These are phyloP conservation scores for Colletotrichum acutatum DNA, from an alignment of 2,329 filamentous ascomycete species.

Conservation along the genomic window DNA sequence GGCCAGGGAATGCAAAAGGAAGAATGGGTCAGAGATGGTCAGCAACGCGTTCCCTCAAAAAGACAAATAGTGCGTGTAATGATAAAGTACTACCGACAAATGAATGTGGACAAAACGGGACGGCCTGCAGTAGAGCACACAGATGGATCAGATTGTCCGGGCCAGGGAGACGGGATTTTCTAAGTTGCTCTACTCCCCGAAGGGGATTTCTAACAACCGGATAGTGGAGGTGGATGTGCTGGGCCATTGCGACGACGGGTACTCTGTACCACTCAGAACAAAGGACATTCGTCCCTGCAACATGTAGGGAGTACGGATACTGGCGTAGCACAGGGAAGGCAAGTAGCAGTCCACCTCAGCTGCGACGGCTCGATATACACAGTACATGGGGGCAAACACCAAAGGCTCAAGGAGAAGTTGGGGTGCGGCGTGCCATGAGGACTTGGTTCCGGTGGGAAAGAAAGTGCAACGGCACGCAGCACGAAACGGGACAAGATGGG, in stretches of 20 bases:
- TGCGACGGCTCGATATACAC: constrained; percentile 1
- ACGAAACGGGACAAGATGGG: constrained; percentile 27
- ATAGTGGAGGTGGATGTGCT: constrained; percentile 1
- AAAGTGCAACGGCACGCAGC: background rate
- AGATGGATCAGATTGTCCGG: background rate
- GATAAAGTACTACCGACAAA: background rate
- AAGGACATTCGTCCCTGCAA: background rate
- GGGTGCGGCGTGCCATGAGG: background rate
- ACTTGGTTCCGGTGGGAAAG: constrained; percentile 14
- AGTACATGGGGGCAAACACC: background rate
- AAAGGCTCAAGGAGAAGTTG: background rate
- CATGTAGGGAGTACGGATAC: background rate
- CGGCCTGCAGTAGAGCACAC: constrained; percentile 8
- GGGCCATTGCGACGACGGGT: background rate
- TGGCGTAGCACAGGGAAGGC: background rate
- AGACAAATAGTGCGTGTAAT: constrained; percentile 21
- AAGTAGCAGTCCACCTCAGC: background rate
- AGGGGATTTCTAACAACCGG: background rate
- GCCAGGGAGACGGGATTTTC: constrained; percentile 10
- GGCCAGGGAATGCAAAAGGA: background rate
- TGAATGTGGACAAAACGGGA: constrained; percentile 13
- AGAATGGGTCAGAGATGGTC: constrained; percentile 4
- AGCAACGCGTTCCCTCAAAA: background rate
- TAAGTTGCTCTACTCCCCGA: constrained; percentile 6
- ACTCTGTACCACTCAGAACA: background rate